A percentile compares a stretch with the other conserved stretches of the same genome.
Conservation (phyloP, 106 monocot genomes). For the Cymbidium sinense region DNA sequence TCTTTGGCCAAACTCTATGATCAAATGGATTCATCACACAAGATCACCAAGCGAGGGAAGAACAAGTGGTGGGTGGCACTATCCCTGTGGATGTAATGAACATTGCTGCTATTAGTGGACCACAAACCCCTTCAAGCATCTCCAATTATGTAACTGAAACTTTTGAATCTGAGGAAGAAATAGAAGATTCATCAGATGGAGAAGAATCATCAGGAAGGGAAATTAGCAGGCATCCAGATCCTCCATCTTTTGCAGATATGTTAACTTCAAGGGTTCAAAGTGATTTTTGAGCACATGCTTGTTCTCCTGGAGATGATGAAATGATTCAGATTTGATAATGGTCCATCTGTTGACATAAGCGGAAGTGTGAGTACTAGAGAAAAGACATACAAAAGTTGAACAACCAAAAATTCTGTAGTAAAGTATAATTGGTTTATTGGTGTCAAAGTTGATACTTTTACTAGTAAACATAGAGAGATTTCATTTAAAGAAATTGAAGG, state of each 20-base stretch:
- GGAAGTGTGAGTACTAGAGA: too few species aligned
- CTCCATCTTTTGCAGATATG: constrained; percentile 41
- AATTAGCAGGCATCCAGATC: constrained; percentile 18
- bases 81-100: not conserved
- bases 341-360: too few species aligned
- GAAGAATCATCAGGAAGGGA: constrained; percentile 24
- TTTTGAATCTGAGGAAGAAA: constrained; percentile 23
- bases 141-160: not conserved
- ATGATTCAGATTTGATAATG: too few species aligned
- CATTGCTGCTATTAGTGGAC: constrained; percentile 1
- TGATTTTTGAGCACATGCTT: not conserved
- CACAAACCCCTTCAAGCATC: constrained; percentile 21
- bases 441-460: too few species aligned
- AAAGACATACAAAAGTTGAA: too few species aligned
- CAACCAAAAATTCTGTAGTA: too few species aligned
- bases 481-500: too few species aligned
- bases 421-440: too few species aligned
- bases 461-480: too few species aligned
- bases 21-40: constrained; percentile 10
- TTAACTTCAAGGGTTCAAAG: constrained; percentile 2
- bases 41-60: not conserved
- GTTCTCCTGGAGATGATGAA: too few species aligned
- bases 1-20: constrained; percentile 20
- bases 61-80: not conserved
- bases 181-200: constrained; percentile 5